Evolutionary conservation across 1,284 basidiomycete species (phyloP).

Genomic region (Blastosporella zonata): DNA sequence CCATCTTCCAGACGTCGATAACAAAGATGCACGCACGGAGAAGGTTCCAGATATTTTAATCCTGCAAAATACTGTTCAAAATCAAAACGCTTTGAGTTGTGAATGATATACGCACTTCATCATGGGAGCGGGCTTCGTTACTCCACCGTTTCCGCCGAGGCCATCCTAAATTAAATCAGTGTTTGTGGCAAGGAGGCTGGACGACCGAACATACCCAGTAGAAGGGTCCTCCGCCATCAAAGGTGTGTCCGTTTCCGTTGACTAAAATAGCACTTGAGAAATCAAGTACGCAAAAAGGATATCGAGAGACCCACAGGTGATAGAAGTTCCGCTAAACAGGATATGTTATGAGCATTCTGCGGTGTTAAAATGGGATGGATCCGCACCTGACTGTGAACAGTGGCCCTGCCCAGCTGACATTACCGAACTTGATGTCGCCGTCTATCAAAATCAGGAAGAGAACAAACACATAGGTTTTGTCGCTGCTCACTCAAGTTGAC

Average conservation of each 20-base stretch:
- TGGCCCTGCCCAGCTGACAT: conserved; percentile 42
- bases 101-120: conserved; percentile 37
- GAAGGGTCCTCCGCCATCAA: conserved; percentile 44
- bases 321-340: conserved; percentile 30
- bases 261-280: conserved; percentile 26
- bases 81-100: neutral
- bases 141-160: conserved; percentile 34
- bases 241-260: conserved; percentile 44
- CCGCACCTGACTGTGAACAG: conserved; percentile 38
- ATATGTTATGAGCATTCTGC: conserved; percentile 3
- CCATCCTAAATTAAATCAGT: conserved; percentile 36
- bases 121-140: conserved; percentile 46
- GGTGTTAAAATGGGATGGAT: neutral
- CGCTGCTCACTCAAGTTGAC: conserved; percentile 43
- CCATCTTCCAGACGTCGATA: neutral
- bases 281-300: neutral
- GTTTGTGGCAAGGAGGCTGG: conserved; percentile 23
- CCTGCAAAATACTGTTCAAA: conserved; percentile 25
- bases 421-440: conserved; percentile 45
- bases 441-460: conserved; percentile 26
- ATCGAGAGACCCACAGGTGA: conserved; percentile 34
- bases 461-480: conserved; percentile 3
- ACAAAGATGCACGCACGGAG: conserved; percentile 28
- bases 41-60: conserved; percentile 55
- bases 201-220: conserved; percentile 39